Evolutionary conservation across 805 yeast genomes (phyloP), one percentile per base, ranked within the genome.

Genomic region (Pichia insulana): DNA sequence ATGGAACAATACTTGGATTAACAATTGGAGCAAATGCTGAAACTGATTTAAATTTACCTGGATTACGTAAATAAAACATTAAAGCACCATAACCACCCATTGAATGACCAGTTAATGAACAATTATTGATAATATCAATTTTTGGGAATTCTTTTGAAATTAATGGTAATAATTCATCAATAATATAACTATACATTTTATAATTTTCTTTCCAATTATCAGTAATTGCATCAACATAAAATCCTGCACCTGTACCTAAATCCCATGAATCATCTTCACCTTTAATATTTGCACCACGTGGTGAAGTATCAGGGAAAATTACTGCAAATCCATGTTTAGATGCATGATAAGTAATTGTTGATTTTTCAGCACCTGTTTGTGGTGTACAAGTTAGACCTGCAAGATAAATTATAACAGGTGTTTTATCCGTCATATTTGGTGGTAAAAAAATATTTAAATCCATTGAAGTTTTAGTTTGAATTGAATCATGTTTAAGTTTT

Each of bases 1-100:
- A 90, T 32, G 80, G 83, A 49, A 80, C 76, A 39, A 69, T 66
- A 41, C 71, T 63, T 7, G 97, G 97, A 63, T 88, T 84, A 20
- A 77, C 65, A 50, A 92, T 85, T 41, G 98, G 97, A 0, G 97
- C 76, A 65, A 90, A 90, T 0, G 96, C 97, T 45, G 86, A 76
- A 34, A 84, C 89, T 1, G 92, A 78, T 58, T 75, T 75, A 68
- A 83, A 90, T 53, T 68, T 69, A 1, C 78, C 81, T 1, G 89
- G 85, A 59, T 83, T 77, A 48, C 71, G 74, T 46, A 90, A 64
- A 50, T 70, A 74, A 13, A 75, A 72, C 46, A 82, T 66, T 46
- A 90, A 63, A 0, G 98, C 95, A 44, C 97, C 98, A 59, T 75
- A 86, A 1, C 98, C 98, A 39, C 98, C 98, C 97, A 92, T 92